phyloP scores from a whole-genome alignment of 1,139 yeast species.

The Lodderomyces oxycetoniae region DNA sequence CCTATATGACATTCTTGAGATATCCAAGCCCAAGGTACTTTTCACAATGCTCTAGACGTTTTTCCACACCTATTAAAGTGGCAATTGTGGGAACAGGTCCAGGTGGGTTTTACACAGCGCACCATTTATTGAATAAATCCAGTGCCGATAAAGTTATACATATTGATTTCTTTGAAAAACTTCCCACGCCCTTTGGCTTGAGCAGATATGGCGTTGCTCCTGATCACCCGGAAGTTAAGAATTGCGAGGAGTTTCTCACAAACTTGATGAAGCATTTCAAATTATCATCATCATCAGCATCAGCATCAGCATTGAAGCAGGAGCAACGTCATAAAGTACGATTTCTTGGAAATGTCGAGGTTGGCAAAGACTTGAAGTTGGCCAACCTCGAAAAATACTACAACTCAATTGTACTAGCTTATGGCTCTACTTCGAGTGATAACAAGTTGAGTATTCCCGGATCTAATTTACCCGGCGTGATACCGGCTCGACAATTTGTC shows the following conservation, averaged over 20 bases:
- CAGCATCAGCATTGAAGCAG: too few species aligned
- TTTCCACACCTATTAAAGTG: conserved; percentile 32
- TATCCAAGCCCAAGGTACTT: too few species aligned
- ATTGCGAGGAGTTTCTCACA: conserved; percentile 75
- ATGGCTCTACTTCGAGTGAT: conserved; percentile 71
- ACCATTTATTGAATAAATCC: conserved; percentile 57
- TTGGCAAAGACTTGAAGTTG: conserved; percentile 56
- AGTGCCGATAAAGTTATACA: conserved; percentile 27
- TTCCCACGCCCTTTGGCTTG: conserved; percentile 89
- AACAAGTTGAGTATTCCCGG: conserved; percentile 58
- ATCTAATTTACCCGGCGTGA: conserved; percentile 55
- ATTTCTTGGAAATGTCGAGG: conserved; percentile 69
- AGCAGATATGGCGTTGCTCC: conserved; percentile 98
- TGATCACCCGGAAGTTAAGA: conserved; percentile 95
- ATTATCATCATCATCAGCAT: not conserved
- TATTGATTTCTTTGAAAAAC: conserved; percentile 68
- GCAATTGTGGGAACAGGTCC: conserved; percentile 96
- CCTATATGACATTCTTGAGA: too few species aligned
- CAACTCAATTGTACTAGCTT: conserved; percentile 72
- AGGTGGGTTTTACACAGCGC: conserved; percentile 89
- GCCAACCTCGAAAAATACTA: conserved; percentile 49
- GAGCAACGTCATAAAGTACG: conserved; percentile 37
- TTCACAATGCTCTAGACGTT: too few species aligned
- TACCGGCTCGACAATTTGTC: conserved; percentile 84
- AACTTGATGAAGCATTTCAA: conserved; percentile 45